These are phyloP conservation scores for Auriscalpium microsporum DNA, from an alignment of 768 basidiomycete species.

Conservation along the genomic window DNA sequence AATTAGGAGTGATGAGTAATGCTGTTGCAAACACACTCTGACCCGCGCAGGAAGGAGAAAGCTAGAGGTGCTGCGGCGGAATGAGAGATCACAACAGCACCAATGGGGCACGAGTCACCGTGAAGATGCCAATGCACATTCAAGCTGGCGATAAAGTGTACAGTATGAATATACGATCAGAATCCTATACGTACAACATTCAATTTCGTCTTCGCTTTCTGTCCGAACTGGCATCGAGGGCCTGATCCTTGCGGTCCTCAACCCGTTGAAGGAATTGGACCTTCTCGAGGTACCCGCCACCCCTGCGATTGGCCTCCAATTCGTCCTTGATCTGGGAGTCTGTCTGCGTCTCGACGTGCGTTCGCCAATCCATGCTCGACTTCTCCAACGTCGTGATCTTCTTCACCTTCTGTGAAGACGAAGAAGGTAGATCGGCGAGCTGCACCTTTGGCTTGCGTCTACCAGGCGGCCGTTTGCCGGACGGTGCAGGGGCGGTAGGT, in stretches of 20 bases:
- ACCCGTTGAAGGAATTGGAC: conserved; percentile 77
- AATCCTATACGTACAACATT: not conserved
- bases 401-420: conserved; percentile 46
- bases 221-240: conserved; percentile 46
- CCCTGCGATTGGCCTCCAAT: conserved; percentile 62
- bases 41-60: too few species aligned
- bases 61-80: too few species aligned
- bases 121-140: too few species aligned
- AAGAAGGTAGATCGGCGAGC: conserved; percentile 45
- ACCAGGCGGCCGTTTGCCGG: conserved; percentile 39
- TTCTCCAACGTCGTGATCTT: conserved; percentile 82
- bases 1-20: too few species aligned
- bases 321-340: conserved; percentile 49
- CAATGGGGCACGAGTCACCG: too few species aligned
- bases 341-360: conserved; percentile 44
- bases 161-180: not conserved
- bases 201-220: conserved; percentile 36
- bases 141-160: not conserved
- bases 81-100: too few species aligned
- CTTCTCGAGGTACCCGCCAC: conserved; percentile 78
- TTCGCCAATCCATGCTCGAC: conserved; percentile 79
- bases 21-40: too few species aligned
- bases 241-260: conserved; percentile 59
- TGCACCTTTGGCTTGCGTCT: conserved; percentile 58
- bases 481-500: conserved; percentile 5